These are phyloP conservation scores for Solanum hybrid DNA, from an alignment of 305 asterid species.

Conservation along the genomic window DNA sequence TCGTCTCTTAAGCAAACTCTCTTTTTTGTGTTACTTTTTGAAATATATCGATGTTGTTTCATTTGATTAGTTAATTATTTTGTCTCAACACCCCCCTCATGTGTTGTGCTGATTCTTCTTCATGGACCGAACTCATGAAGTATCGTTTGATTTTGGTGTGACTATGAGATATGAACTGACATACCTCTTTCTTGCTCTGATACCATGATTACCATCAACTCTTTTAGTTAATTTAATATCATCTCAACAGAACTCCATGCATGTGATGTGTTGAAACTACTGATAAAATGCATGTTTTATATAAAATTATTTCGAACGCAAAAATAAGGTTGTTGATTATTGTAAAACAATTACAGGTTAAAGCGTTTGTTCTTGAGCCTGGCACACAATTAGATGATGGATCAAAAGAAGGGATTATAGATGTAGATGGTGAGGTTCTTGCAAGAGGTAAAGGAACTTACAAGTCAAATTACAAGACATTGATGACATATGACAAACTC, in stretches of 20 bases:
- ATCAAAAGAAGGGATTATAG: conserved; percentile 64
- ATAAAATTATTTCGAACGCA: background rate
- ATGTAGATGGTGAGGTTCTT: conserved; percentile 90
- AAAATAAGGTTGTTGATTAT: background rate
- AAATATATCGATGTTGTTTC: background rate
- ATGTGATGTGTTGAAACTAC: background rate
- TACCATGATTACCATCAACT: background rate
- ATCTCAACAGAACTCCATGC: background rate
- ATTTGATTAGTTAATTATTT: background rate
- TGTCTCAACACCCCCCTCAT: background rate
- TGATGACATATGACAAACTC: conserved; percentile 66
- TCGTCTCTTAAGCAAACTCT: background rate
- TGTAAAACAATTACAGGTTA: conserved; percentile 43
- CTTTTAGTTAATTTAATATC: background rate
- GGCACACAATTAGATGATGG: conserved; percentile 43
- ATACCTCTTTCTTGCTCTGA: background rate
- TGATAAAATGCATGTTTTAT: background rate
- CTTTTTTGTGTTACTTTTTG: background rate
- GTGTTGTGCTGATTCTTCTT: background rate
- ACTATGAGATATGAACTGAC: background rate
- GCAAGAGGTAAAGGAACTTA: conserved; percentile 81
- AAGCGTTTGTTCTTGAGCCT: conserved; percentile 71
- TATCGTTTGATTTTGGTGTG: background rate
- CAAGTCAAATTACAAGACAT: conserved; percentile 48
- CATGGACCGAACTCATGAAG: background rate